Evolutionary conservation across 176 grass and related monocot species (phyloP), one percentile per base, ranked within the genome.

Genomic region (Eleusine coracana): DNA sequence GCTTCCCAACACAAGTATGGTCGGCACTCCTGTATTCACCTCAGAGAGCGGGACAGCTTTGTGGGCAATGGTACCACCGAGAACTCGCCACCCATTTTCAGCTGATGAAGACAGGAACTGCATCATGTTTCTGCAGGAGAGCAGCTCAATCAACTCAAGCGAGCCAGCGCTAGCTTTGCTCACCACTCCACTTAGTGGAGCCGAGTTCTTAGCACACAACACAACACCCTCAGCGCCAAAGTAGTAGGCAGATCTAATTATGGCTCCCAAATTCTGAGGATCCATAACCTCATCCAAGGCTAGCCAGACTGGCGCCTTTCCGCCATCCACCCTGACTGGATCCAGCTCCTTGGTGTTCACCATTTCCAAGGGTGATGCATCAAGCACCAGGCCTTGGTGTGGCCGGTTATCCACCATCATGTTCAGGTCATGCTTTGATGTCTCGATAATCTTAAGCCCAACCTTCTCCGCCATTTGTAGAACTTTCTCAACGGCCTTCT

Each of bases 41-140:
- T 99, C 91, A 68, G 87, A 90, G 52, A 99, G 84, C 65, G 91
- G 91, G 79, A 91, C 69, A 58, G 96, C 91, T 90, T 87, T 93
- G 29, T 78, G 81, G 81, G 92, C 86, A 78, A 96, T 84, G 13
- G 93, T 96, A 65, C 87, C 96, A 64, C 96, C 96, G 80, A 99
- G 87, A 81, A 99, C 96, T 65, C 87, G 68, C 92, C 92, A 99
- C 31, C 96, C 96, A 70, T 99, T 99, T 79, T 96, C 89, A 78
- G 87, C 84, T 41, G 93, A 99, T 50, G 82, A 90, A 90, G 93
- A 90, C 80, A 99, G 81, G 77, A 99, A 99, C 77, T 93, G 96
- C 96, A 99, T 99, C 96, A 96, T 94, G 83, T 98, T 98, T 84
- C 89, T 90, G 56, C 96, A 98, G 45, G 96, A 96, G 60, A 92